Evolutionary conservation across 108 stramenopile species (phyloP), one percentile per base, ranked within the genome.

Genomic region (Aurantiochytrium sp.): DNA sequence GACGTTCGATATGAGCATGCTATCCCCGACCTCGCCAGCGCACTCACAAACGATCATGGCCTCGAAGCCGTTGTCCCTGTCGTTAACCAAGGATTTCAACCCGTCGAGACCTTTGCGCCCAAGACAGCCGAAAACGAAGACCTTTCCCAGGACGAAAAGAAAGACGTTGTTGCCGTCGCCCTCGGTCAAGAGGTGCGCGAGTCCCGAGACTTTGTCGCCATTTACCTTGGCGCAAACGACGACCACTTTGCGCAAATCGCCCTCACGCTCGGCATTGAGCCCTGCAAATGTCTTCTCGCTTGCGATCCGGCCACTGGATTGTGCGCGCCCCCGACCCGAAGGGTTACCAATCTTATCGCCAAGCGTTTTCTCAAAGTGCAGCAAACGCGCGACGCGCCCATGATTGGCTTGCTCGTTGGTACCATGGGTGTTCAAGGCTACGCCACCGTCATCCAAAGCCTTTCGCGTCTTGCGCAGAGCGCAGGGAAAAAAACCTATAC

Each of bases 341-440:
- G 23, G 19, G 76, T 53, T 4, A 53, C 76, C 45, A 53, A 28
- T 12, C 51, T 83, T 6, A 53, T 83, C 45, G 19, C 76, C 45
- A 35, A 29, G 29, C 43, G 90, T 96, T 83, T 83, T 83, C 49
- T 83, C 25, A 83, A 83, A 60, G 95, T 95, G 0, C 95, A 97
- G 92, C 97, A 96, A 71, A 96, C 96, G 5, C 90, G 93, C 69
- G 93, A 96, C 59, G 96, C 97, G 2, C 73, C 92, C 25, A 95
- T 97, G 5, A 94, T 98, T 87, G 98, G 97, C 18, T 96, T 98
- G 59, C 93, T 98, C 19, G 97, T 97, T 5, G 96, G 96, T 4
- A 97, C 95, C 5, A 90, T 97, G 69, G 96, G 96, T 43, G 94
- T 95, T 0, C 91, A 92, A 59, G 91, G 95, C 64, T 95, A 96